Conservation (phyloP, 164 flowering plant species). For the Berberis thunbergii region DNA sequence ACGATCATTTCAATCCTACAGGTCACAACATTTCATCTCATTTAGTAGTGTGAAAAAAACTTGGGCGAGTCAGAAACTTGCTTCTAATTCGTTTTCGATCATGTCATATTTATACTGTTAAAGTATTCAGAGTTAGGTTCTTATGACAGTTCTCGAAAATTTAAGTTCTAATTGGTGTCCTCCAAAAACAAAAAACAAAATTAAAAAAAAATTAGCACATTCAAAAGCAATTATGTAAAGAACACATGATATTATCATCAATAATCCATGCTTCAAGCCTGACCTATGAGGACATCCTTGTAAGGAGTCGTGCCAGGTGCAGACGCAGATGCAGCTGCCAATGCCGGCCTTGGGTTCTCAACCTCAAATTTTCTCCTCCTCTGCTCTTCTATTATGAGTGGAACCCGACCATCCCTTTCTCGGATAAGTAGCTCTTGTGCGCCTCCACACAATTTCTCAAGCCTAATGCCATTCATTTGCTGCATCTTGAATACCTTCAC, state of each 20-base stretch:
- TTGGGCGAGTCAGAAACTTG: too few relatives aligned
- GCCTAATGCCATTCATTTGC: constrained; percentile 45
- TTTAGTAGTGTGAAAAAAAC: too few relatives aligned
- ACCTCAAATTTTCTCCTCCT: constrained; percentile 19
- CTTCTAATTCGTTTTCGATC: too few relatives aligned
- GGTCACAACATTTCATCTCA: too few relatives aligned
- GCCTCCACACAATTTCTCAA: constrained; percentile 85
- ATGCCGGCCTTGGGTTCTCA: constrained; percentile 10
- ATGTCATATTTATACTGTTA: too few relatives aligned
- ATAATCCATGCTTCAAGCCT: neutral
- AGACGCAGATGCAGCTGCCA: constrained; percentile 6
- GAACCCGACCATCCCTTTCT: constrained; percentile 61
- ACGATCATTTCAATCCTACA: too few relatives aligned
- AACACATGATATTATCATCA: neutral
- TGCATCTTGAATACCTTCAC: constrained; percentile 86
- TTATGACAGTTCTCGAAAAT: too few relatives aligned
- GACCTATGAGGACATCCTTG: constrained; percentile 46
- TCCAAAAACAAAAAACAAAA: too few relatives aligned
- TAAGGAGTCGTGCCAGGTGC: constrained; percentile 33
- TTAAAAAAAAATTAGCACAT: too few relatives aligned
- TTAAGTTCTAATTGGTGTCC: too few relatives aligned
- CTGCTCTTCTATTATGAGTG: constrained; percentile 38
- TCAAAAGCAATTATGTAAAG: too few relatives aligned
- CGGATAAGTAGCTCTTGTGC: constrained; percentile 52
- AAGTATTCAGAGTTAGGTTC: too few relatives aligned